Evolutionary conservation across 352 stramenopile genomes (phyloP).

Genomic region (Aphanomyces invadans): DNA sequence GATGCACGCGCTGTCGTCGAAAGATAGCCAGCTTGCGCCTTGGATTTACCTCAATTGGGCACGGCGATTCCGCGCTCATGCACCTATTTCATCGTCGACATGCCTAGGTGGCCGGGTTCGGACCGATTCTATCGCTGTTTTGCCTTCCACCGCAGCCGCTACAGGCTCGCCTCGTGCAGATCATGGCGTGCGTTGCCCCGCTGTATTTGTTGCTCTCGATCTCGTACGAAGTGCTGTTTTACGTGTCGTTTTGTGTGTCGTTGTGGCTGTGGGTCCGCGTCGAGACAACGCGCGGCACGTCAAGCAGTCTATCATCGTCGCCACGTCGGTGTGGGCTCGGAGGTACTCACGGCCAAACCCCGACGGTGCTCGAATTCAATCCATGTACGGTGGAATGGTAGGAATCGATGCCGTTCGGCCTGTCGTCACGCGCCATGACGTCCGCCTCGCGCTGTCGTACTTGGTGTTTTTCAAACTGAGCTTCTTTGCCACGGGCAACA

Average conservation of each 20-base stretch:
- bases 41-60: slow-evolving; percentile 22
- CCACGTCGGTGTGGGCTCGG: too few species aligned
- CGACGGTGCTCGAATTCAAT: too few species aligned
- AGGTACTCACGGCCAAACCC: too few species aligned
- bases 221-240: slow-evolving; percentile 81
- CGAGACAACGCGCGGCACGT: slow-evolving; percentile 31
- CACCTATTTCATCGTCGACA: too few species aligned
- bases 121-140: not conserved
- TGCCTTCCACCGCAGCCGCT: not conserved
- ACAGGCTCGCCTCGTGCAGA: slow-evolving; percentile 35
- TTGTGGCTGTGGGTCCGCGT: slow-evolving; percentile 56
- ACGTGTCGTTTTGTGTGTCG: slow-evolving; percentile 43
- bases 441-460: slow-evolving; percentile 73
- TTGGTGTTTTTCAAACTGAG: slow-evolving; percentile 72
- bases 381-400: too few species aligned
- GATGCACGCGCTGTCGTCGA: not conserved
- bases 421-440: slow-evolving; percentile 28
- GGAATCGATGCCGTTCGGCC: too few species aligned
- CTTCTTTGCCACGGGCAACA: slow-evolving; percentile 81
- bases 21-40: not conserved
- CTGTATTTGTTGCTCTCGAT: slow-evolving; percentile 72
- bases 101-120: not conserved
- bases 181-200: slow-evolving; percentile 52
- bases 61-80: too few species aligned
- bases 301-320: too few species aligned